These are phyloP conservation scores for Tylopilus sp. DNA, from an alignment of 768 basidiomycete species.

Conservation along the genomic window DNA sequence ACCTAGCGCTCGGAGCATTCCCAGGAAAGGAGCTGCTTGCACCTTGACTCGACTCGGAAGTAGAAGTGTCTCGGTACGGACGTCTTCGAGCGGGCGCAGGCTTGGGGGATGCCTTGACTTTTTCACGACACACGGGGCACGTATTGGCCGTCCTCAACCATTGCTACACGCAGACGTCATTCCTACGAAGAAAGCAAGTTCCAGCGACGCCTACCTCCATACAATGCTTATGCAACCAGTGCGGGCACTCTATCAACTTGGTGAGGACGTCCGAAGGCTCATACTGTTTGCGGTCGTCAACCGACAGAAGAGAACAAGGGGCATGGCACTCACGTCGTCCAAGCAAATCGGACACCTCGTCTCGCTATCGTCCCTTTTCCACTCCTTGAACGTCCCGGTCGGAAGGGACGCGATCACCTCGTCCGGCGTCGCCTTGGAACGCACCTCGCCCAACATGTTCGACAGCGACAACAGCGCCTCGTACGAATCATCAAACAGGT, in stretches of 20 bases:
- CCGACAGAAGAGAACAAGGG: neutral
- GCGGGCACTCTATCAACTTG: slow-evolving; percentile 66
- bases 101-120: slow-evolving; percentile 38
- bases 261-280: slow-evolving; percentile 55
- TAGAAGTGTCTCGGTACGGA: slow-evolving; percentile 1
- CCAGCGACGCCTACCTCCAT: slow-evolving; percentile 50
- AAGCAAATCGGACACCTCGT: slow-evolving; percentile 80
- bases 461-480: slow-evolving; percentile 62
- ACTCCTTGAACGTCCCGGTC: slow-evolving; percentile 62
- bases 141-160: slow-evolving; percentile 76
- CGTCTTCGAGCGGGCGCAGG: slow-evolving; percentile 22
- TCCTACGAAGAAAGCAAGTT: neutral
- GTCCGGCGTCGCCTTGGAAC: slow-evolving; percentile 60
- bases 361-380: slow-evolving; percentile 64
- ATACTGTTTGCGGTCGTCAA: slow-evolving; percentile 47
- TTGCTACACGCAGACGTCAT: slow-evolving; percentile 45
- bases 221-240: slow-evolving; percentile 80
- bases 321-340: slow-evolving; percentile 62
- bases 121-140: slow-evolving; percentile 77
- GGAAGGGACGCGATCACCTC: slow-evolving; percentile 59
- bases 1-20: slow-evolving; percentile 2
- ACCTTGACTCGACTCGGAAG: slow-evolving; percentile 11
- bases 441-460: slow-evolving; percentile 62
- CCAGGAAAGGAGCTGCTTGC: neutral
- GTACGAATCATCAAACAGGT: slow-evolving; percentile 74